Evolutionary conservation across 2,329 filamentous ascomycete species (phyloP), one percentile per base, ranked within the genome.

Genomic region (Cercospora sojina): DNA sequence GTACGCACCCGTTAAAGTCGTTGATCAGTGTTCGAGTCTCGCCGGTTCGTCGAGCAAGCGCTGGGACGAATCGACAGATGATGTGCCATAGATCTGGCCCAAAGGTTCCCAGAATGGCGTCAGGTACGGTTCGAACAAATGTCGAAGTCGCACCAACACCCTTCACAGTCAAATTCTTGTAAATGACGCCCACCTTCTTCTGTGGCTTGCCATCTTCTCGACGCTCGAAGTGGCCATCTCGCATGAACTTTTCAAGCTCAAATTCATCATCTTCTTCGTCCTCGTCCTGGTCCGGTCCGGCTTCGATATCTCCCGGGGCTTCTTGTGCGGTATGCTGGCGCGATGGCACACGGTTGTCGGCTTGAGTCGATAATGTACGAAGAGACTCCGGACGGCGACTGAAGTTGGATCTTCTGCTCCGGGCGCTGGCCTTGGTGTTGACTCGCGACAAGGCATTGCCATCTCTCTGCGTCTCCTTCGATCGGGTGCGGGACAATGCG

Each of bases 111-210:
- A 92, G 69, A 41, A 94, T 83, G 2, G 91, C 91, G 69, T 91
- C 85, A 0, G 91, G 91, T 0, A 94, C 79, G 0, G 90, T 92
- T 67, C 87, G 87, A 27, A 91, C 90, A 69, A 91, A 90, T 0
- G 86, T 86, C 0, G 89, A 83, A 0, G 87, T 88, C 12, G 86
- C 87, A 49, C 88, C 87, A 7, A 88, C 80, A 18, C 91, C 91
- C 76, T 90, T 88, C 29, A 94, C 91, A 0, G 87, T 92, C 59
- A 94, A 81, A 71, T 91, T 84, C 78, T 90, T 91, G 82, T 89
- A 94, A 1, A 92, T 81, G 1, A 94, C 89, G 2, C 91, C 91
- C 10, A 94, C 86, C 73, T 89, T 91, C 80, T 94, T 95, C 10
- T 88, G 85, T 0, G 91, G 90, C 38, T 83, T 82, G 5, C 87